These are phyloP conservation scores for Trichoderma cornu-damae DNA, from an alignment of 2,329 filamentous ascomycete species.

Conservation along the genomic window DNA sequence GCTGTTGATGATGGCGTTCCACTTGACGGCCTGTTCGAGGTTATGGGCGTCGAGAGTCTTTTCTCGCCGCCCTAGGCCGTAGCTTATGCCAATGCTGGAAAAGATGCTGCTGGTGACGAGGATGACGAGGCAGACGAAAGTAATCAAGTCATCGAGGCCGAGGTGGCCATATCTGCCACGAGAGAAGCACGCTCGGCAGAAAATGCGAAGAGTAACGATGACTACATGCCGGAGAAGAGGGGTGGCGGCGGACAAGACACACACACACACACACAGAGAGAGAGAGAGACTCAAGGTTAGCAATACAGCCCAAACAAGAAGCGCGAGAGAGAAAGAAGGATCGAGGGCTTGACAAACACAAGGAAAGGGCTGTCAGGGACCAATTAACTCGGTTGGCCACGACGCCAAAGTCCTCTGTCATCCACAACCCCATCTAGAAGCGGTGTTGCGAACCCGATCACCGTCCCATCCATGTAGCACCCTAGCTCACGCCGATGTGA, in stretches of 20 bases:
- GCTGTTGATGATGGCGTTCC: slow-evolving; percentile 26
- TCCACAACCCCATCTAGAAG: slow-evolving; percentile 23
- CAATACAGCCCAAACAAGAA: neutral
- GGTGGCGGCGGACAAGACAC: too few species aligned
- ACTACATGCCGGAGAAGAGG: slow-evolving; percentile 16
- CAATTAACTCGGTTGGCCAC: slow-evolving; percentile 26
- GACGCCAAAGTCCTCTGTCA: slow-evolving; percentile 22
- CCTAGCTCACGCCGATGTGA: slow-evolving; percentile 7
- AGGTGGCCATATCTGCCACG: slow-evolving; percentile 23
- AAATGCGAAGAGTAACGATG: slow-evolving; percentile 23
- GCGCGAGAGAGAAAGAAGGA: neutral
- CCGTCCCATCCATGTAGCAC: slow-evolving; percentile 14
- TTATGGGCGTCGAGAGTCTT: slow-evolving; percentile 9
- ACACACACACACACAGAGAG: too few species aligned
- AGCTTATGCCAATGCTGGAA: slow-evolving; percentile 23
- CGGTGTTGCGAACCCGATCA: slow-evolving; percentile 11
- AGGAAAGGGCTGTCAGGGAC: slow-evolving; percentile 25
- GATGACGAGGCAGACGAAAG: slow-evolving; percentile 22
- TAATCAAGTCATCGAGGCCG: slow-evolving; percentile 26
- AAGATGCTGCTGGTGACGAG: slow-evolving; percentile 25
- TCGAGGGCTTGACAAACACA: slow-evolving; percentile 19
- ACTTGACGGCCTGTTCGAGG: slow-evolving; percentile 22
- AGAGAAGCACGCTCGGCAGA: slow-evolving; percentile 22
- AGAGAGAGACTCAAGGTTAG: neutral
- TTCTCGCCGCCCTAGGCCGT: slow-evolving; percentile 25